Evolutionary conservation across 192 early-diverging fungal genomes (phyloP).

Genomic region (Phycomyces nitens): DNA sequence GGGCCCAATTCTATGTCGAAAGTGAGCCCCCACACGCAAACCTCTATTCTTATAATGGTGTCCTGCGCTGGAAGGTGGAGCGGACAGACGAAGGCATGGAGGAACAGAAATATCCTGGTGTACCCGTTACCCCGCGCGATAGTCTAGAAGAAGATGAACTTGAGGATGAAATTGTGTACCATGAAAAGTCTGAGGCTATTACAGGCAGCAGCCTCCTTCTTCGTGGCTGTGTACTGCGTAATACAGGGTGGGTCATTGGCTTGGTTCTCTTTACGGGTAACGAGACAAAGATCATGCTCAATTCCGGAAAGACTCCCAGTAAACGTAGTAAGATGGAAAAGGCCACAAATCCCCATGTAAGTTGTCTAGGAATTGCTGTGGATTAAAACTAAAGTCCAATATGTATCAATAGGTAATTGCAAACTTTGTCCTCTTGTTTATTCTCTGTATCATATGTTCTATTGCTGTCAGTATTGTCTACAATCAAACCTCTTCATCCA

Average conservation of each 20-base stretch:
- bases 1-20: conserved; percentile 45
- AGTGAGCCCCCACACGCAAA: conserved; percentile 58
- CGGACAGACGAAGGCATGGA: not conserved
- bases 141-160: not conserved
- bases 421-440: conserved; percentile 79
- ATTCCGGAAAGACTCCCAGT: conserved; percentile 66
- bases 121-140: not conserved
- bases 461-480: conserved; percentile 65
- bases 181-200: conserved; percentile 41
- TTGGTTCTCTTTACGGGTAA: conserved; percentile 68
- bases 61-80: conserved; percentile 36
- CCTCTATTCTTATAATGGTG: conserved; percentile 64
- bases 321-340: conserved; percentile 68
- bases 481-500: conserved; percentile 41
- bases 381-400: not conserved
- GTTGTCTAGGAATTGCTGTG: not conserved
- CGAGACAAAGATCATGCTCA: conserved; percentile 77
- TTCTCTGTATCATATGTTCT: conserved; percentile 69
- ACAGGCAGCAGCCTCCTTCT: conserved; percentile 66
- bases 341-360: conserved; percentile 67
- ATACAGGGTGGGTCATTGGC: conserved; percentile 76
- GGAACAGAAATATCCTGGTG: not conserved
- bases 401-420: conserved; percentile 51
- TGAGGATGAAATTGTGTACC: conserved; percentile 13
- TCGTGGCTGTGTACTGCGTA: conserved; percentile 67